Evolutionary conservation across 2,329 filamentous ascomycete genomes (phyloP), one percentile per base, ranked within the genome.

Genomic region (Trichoderma polysporum): DNA sequence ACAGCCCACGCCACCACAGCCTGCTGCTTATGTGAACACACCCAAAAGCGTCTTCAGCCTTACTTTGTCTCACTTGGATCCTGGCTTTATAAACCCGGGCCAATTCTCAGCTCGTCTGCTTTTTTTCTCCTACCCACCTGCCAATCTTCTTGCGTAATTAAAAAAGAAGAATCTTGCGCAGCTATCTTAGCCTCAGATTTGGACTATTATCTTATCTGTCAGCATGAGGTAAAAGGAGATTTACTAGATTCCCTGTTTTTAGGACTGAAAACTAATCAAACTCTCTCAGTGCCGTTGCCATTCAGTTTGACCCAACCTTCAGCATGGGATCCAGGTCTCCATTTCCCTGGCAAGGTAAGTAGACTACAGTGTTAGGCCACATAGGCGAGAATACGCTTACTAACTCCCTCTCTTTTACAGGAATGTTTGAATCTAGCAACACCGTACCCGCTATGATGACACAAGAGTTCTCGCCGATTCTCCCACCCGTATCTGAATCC

Each of bases 291-390:
- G 80, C 84, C 74, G 80, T 85, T 70, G 83, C 84, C 70, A 77
- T 83, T 61, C 80, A 84, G 66, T 86, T 83, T 74, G 84, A 86
- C 71, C 78, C 82, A 29, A 77, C 79, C 70, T 84, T 85, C 73
- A 78, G 77, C 69, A 85, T 86, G 82, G 83, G 82, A 60, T 79
- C 79, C 61, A 79, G 84, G 73, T 81, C 83, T 49, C 77, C 81
- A 31, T 85, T 82, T 70, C 78, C 80, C 52, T 86, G 85, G 85
- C 82, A 81, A 71, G 80, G 82, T 83, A 79, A 66, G 60, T 22
- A 19, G 7, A 29, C 29, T 29, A 33, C 7, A 22, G 4, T 27
- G 17, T 33, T 49, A 4, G 31, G 33, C n/a, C 25, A 13, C n/a
- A 8, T 19, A 17, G 13, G 27, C n/a, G 17, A 57, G 15, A 22